Percentiles rank a stretch among this genome's conserved stretches.
phyloP scores from a whole-genome alignment of 2,329 filamentous ascomycete species.

The Fusarium praegraminearum region DNA sequence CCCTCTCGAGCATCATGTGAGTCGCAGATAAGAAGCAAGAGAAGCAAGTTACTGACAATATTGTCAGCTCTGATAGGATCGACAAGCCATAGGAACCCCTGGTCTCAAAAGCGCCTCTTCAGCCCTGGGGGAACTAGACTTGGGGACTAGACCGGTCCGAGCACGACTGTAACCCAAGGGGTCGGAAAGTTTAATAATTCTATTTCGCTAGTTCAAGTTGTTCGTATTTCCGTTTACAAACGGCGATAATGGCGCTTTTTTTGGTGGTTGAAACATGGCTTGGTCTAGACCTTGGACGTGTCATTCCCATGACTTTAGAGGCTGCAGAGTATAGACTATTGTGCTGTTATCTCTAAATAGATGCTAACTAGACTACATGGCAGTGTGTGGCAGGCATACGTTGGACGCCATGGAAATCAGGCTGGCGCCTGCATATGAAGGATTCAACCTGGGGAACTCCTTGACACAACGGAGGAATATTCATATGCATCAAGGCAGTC shows the following conservation, averaged over 20 bases:
- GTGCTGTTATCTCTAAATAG: conserved; percentile 10
- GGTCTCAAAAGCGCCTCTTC: conserved; percentile 20
- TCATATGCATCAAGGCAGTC: neutral
- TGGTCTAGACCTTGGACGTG: conserved; percentile 33
- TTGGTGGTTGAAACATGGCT: conserved; percentile 39
- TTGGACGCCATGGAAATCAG: conserved; percentile 1
- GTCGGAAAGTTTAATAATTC: conserved; percentile 17
- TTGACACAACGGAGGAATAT: neutral
- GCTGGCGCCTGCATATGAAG: conserved; percentile 1
- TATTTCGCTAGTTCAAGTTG: neutral
- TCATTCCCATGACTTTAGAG: neutral
- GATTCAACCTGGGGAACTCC: conserved; percentile 2
- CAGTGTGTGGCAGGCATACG: neutral
- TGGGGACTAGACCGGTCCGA: conserved; percentile 21
- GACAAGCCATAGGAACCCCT: conserved; percentile 18
- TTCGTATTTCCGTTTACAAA: conserved; percentile 25
- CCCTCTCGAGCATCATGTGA: conserved; percentile 15
- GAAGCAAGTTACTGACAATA: conserved; percentile 11
- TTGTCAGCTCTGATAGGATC: conserved; percentile 1
- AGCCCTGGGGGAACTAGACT: conserved; percentile 32
- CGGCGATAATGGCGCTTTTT: conserved; percentile 21
- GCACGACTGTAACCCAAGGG: conserved; percentile 29
- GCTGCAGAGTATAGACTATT: neutral
- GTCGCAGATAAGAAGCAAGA: neutral
- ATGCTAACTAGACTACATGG: neutral